These are phyloP conservation scores for Venturia nashicola DNA, from an alignment of 2,329 filamentous ascomycete species.

Conservation along the genomic window DNA sequence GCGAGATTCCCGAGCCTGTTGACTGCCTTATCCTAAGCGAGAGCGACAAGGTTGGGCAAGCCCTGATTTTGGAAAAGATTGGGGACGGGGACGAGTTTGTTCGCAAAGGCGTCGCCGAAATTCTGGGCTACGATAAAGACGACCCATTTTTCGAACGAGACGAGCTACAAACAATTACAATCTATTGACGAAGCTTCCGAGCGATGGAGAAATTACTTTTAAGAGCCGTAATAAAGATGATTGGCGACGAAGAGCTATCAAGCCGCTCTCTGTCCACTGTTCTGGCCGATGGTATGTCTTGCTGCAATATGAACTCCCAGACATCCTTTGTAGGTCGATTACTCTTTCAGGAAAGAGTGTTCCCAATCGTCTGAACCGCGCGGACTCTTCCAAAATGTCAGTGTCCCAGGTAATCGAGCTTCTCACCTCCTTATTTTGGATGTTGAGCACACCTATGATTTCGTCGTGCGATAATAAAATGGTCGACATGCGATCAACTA, in stretches of 20 bases:
- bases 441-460: too few relatives aligned
- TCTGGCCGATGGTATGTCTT: not conserved
- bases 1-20: not conserved
- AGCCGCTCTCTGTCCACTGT: not conserved
- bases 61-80: slow-evolving; percentile 2
- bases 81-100: not conserved
- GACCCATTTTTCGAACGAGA: not conserved
- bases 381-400: not conserved
- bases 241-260: not conserved
- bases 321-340: not conserved
- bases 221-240: not conserved
- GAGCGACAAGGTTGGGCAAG: slow-evolving; percentile 4
- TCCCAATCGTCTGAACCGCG: not conserved
- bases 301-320: not conserved
- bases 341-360: not conserved
- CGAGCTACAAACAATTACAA: not conserved
- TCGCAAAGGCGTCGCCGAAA: slow-evolving; percentile 9
- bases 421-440: too few relatives aligned
- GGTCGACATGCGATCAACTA: too few relatives aligned
- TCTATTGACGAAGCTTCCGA: not conserved
- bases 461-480: too few relatives aligned
- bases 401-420: not conserved
- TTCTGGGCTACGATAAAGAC: slow-evolving; percentile 7
- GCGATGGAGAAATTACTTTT: not conserved
- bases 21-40: slow-evolving; percentile 9